phyloP scores from a whole-genome alignment of 306 rosid species.

The Oemleria cerasiformis region DNA sequence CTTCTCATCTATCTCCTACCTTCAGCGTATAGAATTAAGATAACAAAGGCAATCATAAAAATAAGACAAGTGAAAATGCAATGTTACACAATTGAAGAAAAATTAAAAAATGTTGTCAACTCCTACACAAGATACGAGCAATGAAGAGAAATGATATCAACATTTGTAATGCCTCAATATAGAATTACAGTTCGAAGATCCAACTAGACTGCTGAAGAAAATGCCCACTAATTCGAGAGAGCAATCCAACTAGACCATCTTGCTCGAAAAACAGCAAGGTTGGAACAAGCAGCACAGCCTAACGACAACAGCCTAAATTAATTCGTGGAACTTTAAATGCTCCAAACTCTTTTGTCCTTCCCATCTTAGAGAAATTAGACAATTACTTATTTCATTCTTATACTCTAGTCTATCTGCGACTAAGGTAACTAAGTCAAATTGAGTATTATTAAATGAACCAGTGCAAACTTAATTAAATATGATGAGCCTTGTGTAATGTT shows the following conservation, averaged over 20 bases:
- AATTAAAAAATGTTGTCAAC: not conserved
- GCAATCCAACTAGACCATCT: not conserved
- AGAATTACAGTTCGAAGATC: not conserved
- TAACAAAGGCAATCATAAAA: not conserved
- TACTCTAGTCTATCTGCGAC: too few relatives aligned
- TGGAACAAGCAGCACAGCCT: not conserved
- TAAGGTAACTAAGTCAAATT: too few relatives aligned
- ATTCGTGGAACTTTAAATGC: not conserved
- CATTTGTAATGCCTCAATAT: not conserved
- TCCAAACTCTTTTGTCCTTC: too few relatives aligned
- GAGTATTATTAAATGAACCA: too few relatives aligned
- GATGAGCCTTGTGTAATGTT: too few relatives aligned
- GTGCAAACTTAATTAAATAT: too few relatives aligned
- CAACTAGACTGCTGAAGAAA: not conserved
- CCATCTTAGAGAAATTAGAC: too few relatives aligned
- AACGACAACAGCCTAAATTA: not conserved
- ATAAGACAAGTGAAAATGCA: not conserved
- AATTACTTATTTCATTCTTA: too few relatives aligned
- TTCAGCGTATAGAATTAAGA: constrained; percentile 15
- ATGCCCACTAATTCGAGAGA: not conserved
- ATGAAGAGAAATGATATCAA: not conserved
- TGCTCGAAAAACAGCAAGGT: not conserved
- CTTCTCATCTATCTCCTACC: constrained; percentile 96
- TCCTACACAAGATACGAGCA: not conserved
- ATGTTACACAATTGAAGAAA: not conserved